Evolutionary conservation across 176 grass and related monocot genomes (phyloP), one percentile per base, ranked within the genome.

Genomic region (bread wheat (Triticum aestivum)): DNA sequence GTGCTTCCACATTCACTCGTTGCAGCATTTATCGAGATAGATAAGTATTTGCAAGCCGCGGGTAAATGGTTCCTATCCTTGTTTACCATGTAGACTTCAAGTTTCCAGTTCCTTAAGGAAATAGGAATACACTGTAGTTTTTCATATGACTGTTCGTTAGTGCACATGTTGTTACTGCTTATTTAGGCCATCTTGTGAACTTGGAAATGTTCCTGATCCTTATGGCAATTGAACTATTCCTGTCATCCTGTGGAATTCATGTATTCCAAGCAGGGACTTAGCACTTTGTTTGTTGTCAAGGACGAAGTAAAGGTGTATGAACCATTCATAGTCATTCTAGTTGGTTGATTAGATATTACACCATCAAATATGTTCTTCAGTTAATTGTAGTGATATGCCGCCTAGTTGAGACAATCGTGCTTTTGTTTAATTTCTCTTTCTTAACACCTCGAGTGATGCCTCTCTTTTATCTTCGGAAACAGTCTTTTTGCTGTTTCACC

Each of bases 11-110:
- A 92, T 68, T 91, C 90, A 39, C 88, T 99, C 56, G 97, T 99
- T 80, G 87, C 92, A 18, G 94, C 87, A 3, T 99, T 99, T 90
- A 26, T 96, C 79, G 96, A 96, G 91, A 96, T 94, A 8, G 97
- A 99, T 54, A 96, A 94, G 90, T 94, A 99, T 90, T 87, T 94
- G 45, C 97, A 94, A 79, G 75, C 32, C 59, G 18, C 87, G 47
- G 90, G 87, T 92, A 79, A 79, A 72, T 69, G n/a, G 30, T 35
- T 6, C 5, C 3, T 78, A 39, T 70, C 73, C 20, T 72, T 79
- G 15, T 84, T 77, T 24, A 27, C 14, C 52, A 3, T 58, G 2
- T 59, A 21, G 7, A 58, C 29, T 17, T 2, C 34, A 66, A n/a
- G 21, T 79, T 45, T 87, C 42, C 14, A 35, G 47, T 51, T 75